Evolutionary conservation across 306 rosid species (phyloP), one percentile per base, ranked within the genome.

Genomic region (Bauhinia variegata): DNA sequence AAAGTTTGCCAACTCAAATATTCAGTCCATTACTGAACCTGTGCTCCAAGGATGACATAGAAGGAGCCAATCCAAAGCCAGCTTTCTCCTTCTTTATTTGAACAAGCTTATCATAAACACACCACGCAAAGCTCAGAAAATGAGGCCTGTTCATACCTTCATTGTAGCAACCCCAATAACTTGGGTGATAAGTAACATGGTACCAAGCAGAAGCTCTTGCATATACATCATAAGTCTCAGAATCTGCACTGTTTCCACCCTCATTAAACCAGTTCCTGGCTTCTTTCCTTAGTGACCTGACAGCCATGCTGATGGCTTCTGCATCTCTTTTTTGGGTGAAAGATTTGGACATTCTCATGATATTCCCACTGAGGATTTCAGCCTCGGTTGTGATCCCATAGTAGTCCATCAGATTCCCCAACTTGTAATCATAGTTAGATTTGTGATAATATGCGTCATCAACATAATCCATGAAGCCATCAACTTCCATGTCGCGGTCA

Each of bases 151-250:
- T 18, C 76, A 73, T 34, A 5, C 80, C 85, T 44, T 74, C 84
- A 49, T 79, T 75, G 50, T 55, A 80, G 62, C 31, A 13, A 33
- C 83, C 88, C 63, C 70, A 83, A 57, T 73, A 79, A 14, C 36
- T 62, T 8, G 67, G 78, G 70, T 83, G 84, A 69, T 83, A 83
- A 2, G 87, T 73, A 37, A 83, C 88, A 63, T 80, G 14, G 36
- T 83, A 83, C 88, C 88, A 83, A 37, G 85, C 88, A 4, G 88
- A 83, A 57, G 88, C 88, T 67, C 74, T 80, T 54, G 85, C 85
- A 57, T 66, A 70, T 5, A 33, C 68, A 65, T 83, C 82, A 7
- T 73, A 78, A 44, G 14, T 63, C 11, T 41, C 71, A 18, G 55
- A 65, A 70, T 67, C 65, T 36, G 6, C 12, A 6, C 15, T 41